These are phyloP conservation scores for Delonix regia DNA, from an alignment of 306 rosid genomes.

Conservation along the genomic window DNA sequence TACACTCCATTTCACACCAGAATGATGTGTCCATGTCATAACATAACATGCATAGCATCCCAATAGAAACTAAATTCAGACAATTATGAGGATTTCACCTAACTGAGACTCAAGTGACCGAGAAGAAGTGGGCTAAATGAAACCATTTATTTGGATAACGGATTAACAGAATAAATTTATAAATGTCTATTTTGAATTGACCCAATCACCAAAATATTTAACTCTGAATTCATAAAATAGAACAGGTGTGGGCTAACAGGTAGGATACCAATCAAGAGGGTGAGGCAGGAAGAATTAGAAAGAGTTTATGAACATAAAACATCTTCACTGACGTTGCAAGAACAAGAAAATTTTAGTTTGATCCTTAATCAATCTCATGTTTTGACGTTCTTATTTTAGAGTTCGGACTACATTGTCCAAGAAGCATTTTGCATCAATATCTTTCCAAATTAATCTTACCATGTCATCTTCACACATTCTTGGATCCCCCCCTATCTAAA, in stretches of 20 bases:
- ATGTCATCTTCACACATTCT: background rate
- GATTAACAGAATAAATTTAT: background rate
- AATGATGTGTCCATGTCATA: constrained; percentile 12
- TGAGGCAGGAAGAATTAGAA: constrained; percentile 21
- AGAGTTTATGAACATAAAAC: background rate
- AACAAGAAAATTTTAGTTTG: background rate
- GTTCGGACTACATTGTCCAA: background rate
- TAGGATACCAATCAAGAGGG: background rate
- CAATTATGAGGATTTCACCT: constrained; percentile 18
- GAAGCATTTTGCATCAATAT: constrained; percentile 1
- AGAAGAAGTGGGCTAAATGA: background rate
- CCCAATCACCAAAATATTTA: background rate
- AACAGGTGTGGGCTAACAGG: background rate
- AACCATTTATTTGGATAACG: constrained; percentile 5
- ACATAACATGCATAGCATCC: background rate
- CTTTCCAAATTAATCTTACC: constrained; percentile 1
- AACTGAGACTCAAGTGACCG: background rate
- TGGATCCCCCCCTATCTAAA: background rate
- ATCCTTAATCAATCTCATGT: background rate
- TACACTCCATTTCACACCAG: constrained; percentile 3
- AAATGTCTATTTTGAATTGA: background rate
- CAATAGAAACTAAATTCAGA: constrained; percentile 5
- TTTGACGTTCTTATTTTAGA: background rate
- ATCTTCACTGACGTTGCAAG: no score
- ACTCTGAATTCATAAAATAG: background rate